Base-by-base conservation (phyloP, 2,329 filamentous ascomycete species). In the Alternaria sp. region DNA sequence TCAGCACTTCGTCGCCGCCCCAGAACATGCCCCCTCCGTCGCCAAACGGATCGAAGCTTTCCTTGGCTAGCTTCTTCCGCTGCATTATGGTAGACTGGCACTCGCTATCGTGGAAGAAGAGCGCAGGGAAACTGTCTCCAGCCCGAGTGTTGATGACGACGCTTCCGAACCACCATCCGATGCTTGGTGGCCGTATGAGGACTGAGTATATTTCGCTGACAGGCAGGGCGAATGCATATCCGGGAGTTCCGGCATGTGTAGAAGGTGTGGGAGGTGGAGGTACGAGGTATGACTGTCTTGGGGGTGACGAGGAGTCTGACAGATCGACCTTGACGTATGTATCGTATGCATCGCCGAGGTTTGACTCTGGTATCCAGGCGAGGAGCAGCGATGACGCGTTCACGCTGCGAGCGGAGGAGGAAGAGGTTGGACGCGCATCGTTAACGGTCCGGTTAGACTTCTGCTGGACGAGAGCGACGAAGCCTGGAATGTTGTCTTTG, bases 141-240 rank as follows among this genome's bases (percentile, higher is more conserved):
- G 91, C 89, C 12, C 92, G 86, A 1, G 92, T 93, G 78, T 99
- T 99, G 82, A 99, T 93, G 61, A 99, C 91, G 26, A 99, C 82
- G 67, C 93, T 97, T 32, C 96, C 96, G 78, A 96, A 97, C 96
- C 96, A 99, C 96, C 96, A 99, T 15, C 96, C 96, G 8, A 97
- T 82, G 77, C 93, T 97, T 6, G 96, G 96, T 4, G 95, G 95
- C 2, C 96, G 89, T 43, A 99, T 90, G 8, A 97, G 85, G 6
- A 99, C 85, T 26, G 93, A 97, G 81, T 96, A 99, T 64, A 99
- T 90, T 67, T 95, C 92, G 69, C 89, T 93, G 28, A 98, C 87
- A 2, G 96, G 96, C 6, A 99, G 87, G 2, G 95, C 93, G 76
- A 99, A 99, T 1, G 96, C 89, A 77, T 97, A 97, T 5, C 94